Percentiles rank a stretch among this genome's conserved stretches.
Evolutionary conservation across 202 grass and related monocot species (phyloP).

Genomic region (Hordeum pubiflorum): DNA sequence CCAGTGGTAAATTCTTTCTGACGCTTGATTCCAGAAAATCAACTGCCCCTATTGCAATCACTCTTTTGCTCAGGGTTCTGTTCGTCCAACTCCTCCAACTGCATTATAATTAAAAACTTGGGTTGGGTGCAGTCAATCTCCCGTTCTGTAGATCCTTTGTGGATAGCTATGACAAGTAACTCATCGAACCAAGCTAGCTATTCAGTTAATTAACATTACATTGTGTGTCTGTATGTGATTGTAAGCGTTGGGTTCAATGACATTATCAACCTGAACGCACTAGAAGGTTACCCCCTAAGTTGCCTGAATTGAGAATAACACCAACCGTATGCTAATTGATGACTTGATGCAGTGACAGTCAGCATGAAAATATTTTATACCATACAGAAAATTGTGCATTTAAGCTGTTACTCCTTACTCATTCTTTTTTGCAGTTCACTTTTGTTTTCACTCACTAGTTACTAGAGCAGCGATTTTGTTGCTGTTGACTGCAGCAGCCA

Average conservation of each 20-base stretch:
- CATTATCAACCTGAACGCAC: not conserved
- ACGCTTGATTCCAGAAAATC: not conserved
- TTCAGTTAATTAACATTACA: slow-evolving; percentile 4
- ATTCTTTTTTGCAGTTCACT: not conserved
- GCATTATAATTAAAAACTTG: not conserved
- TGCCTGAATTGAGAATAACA: slow-evolving; percentile 3
- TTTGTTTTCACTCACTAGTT: not conserved
- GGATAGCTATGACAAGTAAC: not conserved
- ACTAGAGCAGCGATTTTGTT: not conserved
- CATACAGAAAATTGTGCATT: not conserved
- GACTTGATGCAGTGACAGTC: not conserved
- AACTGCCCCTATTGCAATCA: not conserved
- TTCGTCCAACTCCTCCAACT: not conserved
- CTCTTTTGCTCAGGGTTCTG: not conserved
- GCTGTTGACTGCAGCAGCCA: not conserved
- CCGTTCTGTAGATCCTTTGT: slow-evolving; percentile 1
- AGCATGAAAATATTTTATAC: not conserved
- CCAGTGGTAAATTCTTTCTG: not conserved
- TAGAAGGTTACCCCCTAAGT: not conserved
- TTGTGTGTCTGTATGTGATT: not conserved
- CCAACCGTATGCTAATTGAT: not conserved
- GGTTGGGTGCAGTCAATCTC: not conserved
- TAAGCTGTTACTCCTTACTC: not conserved
- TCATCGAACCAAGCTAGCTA: not conserved
- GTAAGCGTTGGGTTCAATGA: not conserved